Evolutionary conservation across 2,329 filamentous ascomycete genomes (phyloP), one percentile per base, ranked within the genome.

Genomic region (Gremmenia infestans): DNA sequence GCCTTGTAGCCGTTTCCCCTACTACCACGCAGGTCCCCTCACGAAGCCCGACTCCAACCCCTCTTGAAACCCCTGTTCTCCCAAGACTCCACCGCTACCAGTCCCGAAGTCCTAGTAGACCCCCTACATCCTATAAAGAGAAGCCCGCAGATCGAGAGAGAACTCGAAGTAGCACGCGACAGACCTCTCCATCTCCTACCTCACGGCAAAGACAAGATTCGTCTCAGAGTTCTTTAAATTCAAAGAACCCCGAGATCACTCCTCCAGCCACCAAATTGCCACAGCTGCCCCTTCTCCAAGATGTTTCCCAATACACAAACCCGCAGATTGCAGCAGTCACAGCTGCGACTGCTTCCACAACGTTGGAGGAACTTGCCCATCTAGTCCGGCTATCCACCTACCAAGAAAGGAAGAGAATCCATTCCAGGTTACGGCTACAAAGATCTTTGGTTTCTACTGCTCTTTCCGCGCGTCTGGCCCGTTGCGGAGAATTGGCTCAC

Each of bases 391-490:
- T 91, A 60, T 88, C 88, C 69, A 88, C 86, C 67, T 91, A 91
- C 70, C 89, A 93, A 73, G 86, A 90, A 77, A 87, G 87, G 77
- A 88, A 89, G 77, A 83, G 88, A 73, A 79, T 81, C 62, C 86
- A 87, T 68, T 88, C 86, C 47, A 81, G 89, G 63, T 78, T 88
- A 62, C 85, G 88, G 55, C 78, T 94, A 52, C 87, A 91, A 70
- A 80, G 86, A 67, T 88, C 82, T 68, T 76, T 92, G 59, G 82
- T 92, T 52, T 88, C 87, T 19, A 89, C 86, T 45, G 88, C 88
- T 40, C 76, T 91, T 57, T 89, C 86, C 62, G 83, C 87, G 58
- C 86, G 89, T 55, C 76, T 93, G 68, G 85, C 86, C 64, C 82
- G 87, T 62, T 89, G 86, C 65, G 86, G 88, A 62, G 86, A 89